These are phyloP conservation scores for Aspergillus sp. DNA, from an alignment of 2,329 filamentous ascomycete genomes.

Conservation along the genomic window DNA sequence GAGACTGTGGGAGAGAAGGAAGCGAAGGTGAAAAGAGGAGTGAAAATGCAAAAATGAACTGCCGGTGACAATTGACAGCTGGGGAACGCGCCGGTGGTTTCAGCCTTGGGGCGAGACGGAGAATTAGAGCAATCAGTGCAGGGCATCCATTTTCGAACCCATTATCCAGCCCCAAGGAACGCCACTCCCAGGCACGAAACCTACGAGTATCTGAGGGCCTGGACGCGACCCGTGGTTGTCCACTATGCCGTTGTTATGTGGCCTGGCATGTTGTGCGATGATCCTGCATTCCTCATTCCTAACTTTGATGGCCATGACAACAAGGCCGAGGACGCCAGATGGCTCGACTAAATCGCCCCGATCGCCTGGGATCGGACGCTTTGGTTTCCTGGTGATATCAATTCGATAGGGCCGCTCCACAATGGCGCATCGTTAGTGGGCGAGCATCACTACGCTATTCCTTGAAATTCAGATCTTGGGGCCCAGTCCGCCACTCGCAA, in stretches of 20 bases:
- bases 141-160: no score
- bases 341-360: neutral
- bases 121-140: neutral
- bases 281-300: neutral
- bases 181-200: neutral
- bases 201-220: neutral
- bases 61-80: neutral
- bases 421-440: neutral
- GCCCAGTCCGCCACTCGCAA: neutral
- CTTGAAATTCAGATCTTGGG: neutral
- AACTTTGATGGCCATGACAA: neutral
- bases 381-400: neutral
- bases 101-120: neutral
- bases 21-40: neutral
- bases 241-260: no score
- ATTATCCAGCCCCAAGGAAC: neutral
- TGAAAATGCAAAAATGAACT: neutral
- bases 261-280: neutral
- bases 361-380: neutral
- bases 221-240: neutral
- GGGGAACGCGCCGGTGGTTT: constrained; percentile 4
- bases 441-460: neutral
- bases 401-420: neutral
- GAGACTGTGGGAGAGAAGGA: neutral
- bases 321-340: neutral